Evolutionary conservation across 2,329 filamentous ascomycete genomes (phyloP).

Genomic region (Exophiala dermatitidis): DNA sequence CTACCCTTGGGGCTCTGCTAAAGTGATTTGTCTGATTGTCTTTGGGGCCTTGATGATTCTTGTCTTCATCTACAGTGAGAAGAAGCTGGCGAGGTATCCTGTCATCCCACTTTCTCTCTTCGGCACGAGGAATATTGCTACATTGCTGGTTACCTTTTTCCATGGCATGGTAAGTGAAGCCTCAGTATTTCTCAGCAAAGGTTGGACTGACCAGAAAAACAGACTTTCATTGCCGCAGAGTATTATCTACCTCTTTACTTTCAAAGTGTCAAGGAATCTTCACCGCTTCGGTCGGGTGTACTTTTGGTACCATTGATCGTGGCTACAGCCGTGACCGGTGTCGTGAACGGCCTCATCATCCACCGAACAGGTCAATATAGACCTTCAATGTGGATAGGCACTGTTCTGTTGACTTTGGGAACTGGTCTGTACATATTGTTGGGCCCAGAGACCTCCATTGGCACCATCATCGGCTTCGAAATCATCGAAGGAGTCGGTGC

Average conservation of each 20-base stretch:
- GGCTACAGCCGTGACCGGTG: constrained; percentile 39
- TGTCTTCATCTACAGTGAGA: constrained; percentile 67
- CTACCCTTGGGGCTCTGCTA: constrained; percentile 67
- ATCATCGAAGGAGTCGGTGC: constrained; percentile 38
- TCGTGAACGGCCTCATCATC: constrained; percentile 44
- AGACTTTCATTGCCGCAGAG: constrained; percentile 21
- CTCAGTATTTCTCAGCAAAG: neutral
- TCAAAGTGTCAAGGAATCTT: constrained; percentile 59
- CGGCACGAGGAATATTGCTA: constrained; percentile 47
- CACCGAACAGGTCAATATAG: constrained; percentile 46
- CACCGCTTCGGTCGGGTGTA: constrained; percentile 49
- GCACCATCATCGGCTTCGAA: constrained; percentile 39
- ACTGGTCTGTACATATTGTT: constrained; percentile 44
- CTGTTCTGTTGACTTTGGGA: constrained; percentile 39
- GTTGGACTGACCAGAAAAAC: constrained; percentile 1
- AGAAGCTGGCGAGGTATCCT: constrained; percentile 65
- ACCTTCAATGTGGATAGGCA: constrained; percentile 42
- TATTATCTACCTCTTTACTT: constrained; percentile 68
- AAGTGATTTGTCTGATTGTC: constrained; percentile 68
- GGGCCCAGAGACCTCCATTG: constrained; percentile 38
- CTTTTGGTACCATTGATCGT: constrained; percentile 56
- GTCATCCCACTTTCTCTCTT: constrained; percentile 72
- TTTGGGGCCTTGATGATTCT: constrained; percentile 59
- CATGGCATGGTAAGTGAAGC: constrained; percentile 20
- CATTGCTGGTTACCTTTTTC: constrained; percentile 30